phyloP scores from a whole-genome alignment of 495 filamentous ascomycete genomes.

The Saxispiralis lemnorum region DNA sequence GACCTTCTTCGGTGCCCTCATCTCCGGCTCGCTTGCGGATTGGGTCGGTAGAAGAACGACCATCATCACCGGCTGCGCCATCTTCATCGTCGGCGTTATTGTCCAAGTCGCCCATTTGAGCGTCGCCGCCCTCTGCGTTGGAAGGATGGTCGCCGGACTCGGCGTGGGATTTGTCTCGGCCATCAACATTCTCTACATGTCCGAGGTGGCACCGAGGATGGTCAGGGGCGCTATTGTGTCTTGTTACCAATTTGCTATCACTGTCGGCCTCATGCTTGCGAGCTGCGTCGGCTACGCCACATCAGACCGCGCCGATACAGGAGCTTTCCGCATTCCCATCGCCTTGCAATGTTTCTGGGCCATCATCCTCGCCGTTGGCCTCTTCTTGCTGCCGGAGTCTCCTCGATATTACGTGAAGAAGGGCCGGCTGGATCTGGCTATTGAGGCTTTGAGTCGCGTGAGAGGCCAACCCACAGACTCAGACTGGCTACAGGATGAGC shows the following conservation, averaged over 20 bases:
- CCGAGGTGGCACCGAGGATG: constrained; percentile 45
- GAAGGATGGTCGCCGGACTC: constrained; percentile 53
- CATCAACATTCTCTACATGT: constrained; percentile 60
- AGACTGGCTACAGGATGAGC: constrained; percentile 45
- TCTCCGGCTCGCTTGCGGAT: constrained; percentile 53
- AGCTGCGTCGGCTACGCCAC: constrained; percentile 57
- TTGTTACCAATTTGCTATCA: constrained; percentile 56
- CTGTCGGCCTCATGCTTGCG: constrained; percentile 54
- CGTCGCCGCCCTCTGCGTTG: constrained; percentile 42
- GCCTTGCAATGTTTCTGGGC: constrained; percentile 51
- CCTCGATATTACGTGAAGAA: constrained; percentile 26
- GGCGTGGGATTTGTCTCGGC: constrained; percentile 62
- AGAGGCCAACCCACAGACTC: constrained; percentile 41
- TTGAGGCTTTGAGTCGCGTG: constrained; percentile 30
- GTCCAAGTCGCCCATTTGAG: constrained; percentile 38
- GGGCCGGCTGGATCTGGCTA: constrained; percentile 31
- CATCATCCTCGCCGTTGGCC: constrained; percentile 39
- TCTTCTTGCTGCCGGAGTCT: constrained; percentile 37
- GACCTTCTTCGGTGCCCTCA: constrained; percentile 59
- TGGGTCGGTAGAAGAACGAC: constrained; percentile 49
- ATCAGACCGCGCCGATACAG: constrained; percentile 38
- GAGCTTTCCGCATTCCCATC: constrained; percentile 58
- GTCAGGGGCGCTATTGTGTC: constrained; percentile 52
- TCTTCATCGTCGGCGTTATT: constrained; percentile 47
- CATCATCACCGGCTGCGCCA: constrained; percentile 43